phyloP scores from a whole-genome alignment of 2,329 filamentous ascomycete species.

The Colletotrichum cordylinicola region DNA sequence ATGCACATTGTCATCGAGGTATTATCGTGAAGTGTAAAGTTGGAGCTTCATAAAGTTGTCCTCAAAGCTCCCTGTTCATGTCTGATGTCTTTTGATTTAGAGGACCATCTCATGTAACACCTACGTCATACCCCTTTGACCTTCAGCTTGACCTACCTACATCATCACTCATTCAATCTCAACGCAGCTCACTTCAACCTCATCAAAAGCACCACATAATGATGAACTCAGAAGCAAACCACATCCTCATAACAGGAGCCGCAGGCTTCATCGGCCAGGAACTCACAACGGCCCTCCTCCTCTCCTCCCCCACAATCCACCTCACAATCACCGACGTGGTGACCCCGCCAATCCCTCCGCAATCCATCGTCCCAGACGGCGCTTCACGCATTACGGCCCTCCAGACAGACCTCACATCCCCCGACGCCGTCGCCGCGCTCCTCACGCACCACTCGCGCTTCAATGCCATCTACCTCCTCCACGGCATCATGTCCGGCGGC shows the following conservation, averaged over 20 bases:
- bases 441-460: slow-evolving; percentile 33
- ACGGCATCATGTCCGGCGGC: slow-evolving; percentile 69
- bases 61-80: background rate
- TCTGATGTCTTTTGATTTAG: background rate
- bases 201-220: background rate
- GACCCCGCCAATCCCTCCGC: slow-evolving; percentile 51
- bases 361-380: slow-evolving; percentile 32
- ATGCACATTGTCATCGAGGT: background rate
- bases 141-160: background rate
- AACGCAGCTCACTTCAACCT: background rate
- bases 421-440: slow-evolving; percentile 31
- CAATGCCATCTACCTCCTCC: slow-evolving; percentile 61
- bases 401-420: slow-evolving; percentile 38
- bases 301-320: slow-evolving; percentile 38
- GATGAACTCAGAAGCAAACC: slow-evolving; percentile 1
- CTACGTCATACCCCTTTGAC: background rate
- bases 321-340: slow-evolving; percentile 64
- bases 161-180: background rate
- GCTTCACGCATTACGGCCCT: slow-evolving; percentile 27
- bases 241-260: slow-evolving; percentile 68
- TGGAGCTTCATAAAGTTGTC: background rate
- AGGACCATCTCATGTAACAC: background rate
- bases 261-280: slow-evolving; percentile 70
- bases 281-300: slow-evolving; percentile 60
- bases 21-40: background rate